A percentile compares a stretch with the other conserved stretches of the same genome.
Evolutionary conservation across 192 early-diverging fungal species (phyloP).

Genomic region (Rhizophagus prolifer): DNA sequence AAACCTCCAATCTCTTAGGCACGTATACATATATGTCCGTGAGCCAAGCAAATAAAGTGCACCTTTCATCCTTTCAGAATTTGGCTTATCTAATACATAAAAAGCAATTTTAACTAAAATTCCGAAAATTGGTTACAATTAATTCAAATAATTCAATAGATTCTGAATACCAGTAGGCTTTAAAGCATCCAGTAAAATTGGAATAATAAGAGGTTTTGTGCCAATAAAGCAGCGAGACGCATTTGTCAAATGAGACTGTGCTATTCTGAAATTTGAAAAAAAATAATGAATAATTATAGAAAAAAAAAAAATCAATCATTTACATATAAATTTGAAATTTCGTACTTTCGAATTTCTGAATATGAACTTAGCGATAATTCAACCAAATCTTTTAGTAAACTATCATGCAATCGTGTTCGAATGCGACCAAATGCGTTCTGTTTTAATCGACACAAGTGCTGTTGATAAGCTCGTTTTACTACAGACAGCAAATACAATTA

Average conservation of each 20-base stretch:
- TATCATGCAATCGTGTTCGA: constrained; percentile 50
- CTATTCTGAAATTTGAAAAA: constrained; percentile 35
- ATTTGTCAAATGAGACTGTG: constrained; percentile 49
- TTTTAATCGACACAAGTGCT: constrained; percentile 56
- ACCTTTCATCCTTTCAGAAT: constrained; percentile 67
- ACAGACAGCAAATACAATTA: background rate
- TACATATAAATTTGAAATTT: background rate
- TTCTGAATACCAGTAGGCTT: constrained; percentile 35
- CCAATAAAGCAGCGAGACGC: constrained; percentile 50
- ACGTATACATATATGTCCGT: constrained; percentile 49
- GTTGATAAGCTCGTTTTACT: constrained; percentile 50
- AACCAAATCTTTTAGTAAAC: constrained; percentile 52
- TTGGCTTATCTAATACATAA: constrained; percentile 31
- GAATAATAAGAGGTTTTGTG: constrained; percentile 49
- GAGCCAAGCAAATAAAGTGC: constrained; percentile 64
- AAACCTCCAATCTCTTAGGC: constrained; percentile 58
- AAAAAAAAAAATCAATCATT: background rate
- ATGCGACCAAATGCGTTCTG: constrained; percentile 53
- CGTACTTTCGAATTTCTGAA: constrained; percentile 59
- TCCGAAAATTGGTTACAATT: background rate
- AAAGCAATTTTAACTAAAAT: constrained; percentile 9
- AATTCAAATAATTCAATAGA: constrained; percentile 10
- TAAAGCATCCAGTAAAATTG: constrained; percentile 49
- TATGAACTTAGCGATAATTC: constrained; percentile 58
- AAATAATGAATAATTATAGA: background rate